Evolutionary conservation across 208 protist species (phyloP).

Genomic region (Wallacemonas collosoma): DNA sequence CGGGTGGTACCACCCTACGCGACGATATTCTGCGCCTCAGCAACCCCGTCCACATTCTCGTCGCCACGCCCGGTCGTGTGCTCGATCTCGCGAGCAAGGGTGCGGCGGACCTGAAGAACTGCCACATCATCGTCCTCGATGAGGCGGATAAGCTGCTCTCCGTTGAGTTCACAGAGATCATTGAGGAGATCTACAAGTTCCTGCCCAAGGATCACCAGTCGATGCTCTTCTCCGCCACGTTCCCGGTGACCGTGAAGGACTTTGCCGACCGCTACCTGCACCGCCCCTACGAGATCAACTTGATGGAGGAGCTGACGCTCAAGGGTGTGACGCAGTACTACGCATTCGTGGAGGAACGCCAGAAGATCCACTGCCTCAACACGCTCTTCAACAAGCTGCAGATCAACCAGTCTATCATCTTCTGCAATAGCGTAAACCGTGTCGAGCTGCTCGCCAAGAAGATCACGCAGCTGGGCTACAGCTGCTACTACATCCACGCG

Average conservation of each 20-base stretch:
- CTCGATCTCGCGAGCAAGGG: conserved; percentile 97
- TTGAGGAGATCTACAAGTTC: conserved; percentile 95
- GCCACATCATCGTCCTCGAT: conserved; percentile 96
- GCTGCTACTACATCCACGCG: conserved; percentile 99
- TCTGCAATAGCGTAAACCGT: conserved; percentile 99
- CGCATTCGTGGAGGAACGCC: conserved; percentile 98
- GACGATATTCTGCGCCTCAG: conserved; percentile 99
- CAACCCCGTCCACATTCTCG: conserved; percentile 97
- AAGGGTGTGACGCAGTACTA: conserved; percentile 99
- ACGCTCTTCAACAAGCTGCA: conserved; percentile 98
- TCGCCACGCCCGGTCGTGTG: conserved; percentile 98
- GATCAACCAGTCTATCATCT: conserved; percentile 99
- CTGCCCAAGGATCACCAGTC: conserved; percentile 94
- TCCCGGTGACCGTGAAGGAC: conserved; percentile 94
- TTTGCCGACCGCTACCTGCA: conserved; percentile 96
- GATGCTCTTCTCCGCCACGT: conserved; percentile 99
- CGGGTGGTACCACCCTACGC: conserved; percentile 97
- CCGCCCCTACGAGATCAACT: conserved; percentile 98
- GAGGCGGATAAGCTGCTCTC: conserved; percentile 99
- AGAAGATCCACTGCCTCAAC: conserved; percentile 99
- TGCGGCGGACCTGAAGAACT: conserved; percentile 94
- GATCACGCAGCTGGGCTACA: conserved; percentile 99
- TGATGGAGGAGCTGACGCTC: conserved; percentile 99
- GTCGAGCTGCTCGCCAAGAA: conserved; percentile 99
- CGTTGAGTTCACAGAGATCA: conserved; percentile 95